Base-by-base conservation (phyloP, 768 basidiomycete genomes). In the Coprinellus micaceus region DNA sequence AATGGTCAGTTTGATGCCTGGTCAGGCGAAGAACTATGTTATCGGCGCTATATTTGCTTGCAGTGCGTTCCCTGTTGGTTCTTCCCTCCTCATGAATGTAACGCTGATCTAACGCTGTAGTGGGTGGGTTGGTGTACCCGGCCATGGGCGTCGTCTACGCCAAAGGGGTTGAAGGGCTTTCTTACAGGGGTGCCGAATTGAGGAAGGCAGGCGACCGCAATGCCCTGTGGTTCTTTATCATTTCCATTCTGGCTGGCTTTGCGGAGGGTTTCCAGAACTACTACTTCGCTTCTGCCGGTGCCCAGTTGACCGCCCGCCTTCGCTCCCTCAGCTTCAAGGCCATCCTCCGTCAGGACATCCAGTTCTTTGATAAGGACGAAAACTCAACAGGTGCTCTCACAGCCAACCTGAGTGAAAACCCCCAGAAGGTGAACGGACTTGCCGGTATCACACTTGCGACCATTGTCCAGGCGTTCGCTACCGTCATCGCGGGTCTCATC, bases 391-490 rank as follows among this genome's bases (percentile, higher is more conserved):
- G 93, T 51, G 77, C 78, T 39, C 76, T 94, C 47, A 92, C 89
- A 0, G 80, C 85, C 2, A 75, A 73, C 52, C 71, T 95, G 41
- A 83, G 85, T 52, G 89, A 91, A 51, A 84, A 87, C 62, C 85
- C 93, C 1, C 86, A 90, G 61, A 92, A 92, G 66, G 79, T 94
- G 53, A 84, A 83, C 56, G 90, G 91, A 62, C 71, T 92, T 40
- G 87, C 87, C 54, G 92, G 91, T 49, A 72, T 85, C 52, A 93
- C 93, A 2, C 77, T 91, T n/a, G 92, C 89, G 69, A 77, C 85
- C 77, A 87, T 94, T 60, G 70, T 94, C 3, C 91, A 94, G 70
- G 78, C 79, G 37, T 30, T 74, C 15, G 65, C 84, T 1, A 91
- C 87, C 24, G 67, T 89, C 29, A 61, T 86, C 39, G 75, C 77